These are phyloP conservation scores for Phytophthora europaea DNA, from an alignment of 352 stramenopile species.

Conservation along the genomic window DNA sequence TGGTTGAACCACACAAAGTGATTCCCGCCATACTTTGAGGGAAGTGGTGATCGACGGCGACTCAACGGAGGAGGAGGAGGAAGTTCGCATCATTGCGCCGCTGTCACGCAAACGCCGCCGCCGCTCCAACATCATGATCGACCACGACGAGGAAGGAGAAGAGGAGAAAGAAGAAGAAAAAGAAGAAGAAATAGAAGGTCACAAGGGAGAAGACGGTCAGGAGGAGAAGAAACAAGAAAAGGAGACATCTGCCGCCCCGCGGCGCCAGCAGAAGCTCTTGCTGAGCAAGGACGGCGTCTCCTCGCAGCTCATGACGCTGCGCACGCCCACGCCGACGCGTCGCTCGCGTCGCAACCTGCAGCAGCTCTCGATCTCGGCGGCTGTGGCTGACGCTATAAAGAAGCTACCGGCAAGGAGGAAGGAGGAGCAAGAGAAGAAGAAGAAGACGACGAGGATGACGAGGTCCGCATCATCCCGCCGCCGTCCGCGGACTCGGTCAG, in stretches of 20 bases:
- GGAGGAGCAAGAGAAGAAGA: conserved; percentile 3
- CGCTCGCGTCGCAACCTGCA: conserved; percentile 35
- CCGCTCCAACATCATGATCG: conserved; percentile 58
- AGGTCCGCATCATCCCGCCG: conserved; percentile 64
- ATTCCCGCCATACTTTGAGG: conserved; percentile 33
- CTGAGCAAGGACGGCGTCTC: conserved; percentile 24
- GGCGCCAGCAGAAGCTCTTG: conserved; percentile 32
- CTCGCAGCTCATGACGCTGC: conserved; percentile 35
- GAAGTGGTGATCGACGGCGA: conserved; percentile 85
- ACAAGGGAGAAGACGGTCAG: neutral
- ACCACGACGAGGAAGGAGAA: conserved; percentile 66
- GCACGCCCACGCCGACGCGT: conserved; percentile 25
- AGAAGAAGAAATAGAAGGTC: conserved; percentile 29
- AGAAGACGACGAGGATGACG: conserved; percentile 62
- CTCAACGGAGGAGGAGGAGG: conserved; percentile 67
- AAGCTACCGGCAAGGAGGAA: conserved; percentile 1
- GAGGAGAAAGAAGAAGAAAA: conserved; percentile 28
- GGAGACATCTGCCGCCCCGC: neutral
- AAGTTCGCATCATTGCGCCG: conserved; percentile 66
- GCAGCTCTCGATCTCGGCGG: conserved; percentile 41
- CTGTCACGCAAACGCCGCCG: conserved; percentile 71
- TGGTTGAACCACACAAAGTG: neutral
- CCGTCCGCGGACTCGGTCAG: conserved; percentile 41
- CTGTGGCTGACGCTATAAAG: conserved; percentile 32
- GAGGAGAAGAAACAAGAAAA: conserved; percentile 4